Base-by-base conservation (phyloP, 2,329 filamentous ascomycete genomes). In the Aspergillus bombycis region DNA sequence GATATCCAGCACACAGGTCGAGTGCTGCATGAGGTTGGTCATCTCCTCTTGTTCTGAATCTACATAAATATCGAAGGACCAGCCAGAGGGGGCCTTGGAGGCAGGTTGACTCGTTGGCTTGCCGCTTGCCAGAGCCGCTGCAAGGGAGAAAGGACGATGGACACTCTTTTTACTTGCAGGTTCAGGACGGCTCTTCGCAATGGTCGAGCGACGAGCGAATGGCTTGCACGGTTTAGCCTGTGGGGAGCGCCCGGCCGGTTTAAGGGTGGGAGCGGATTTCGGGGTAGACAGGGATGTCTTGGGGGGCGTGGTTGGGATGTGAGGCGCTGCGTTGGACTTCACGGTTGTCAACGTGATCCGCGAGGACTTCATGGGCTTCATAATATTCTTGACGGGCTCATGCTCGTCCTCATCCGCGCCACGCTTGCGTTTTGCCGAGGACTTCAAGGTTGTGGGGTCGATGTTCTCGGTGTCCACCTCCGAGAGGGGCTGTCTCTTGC, bases 41-140 rank as follows among this genome's bases (percentile, higher is more conserved):
- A 95, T 91, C 75, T 96, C 90, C 74, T 97, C 91, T 75, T 97
- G 92, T 9, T 91, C 87, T 0, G 92, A 93, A 77, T 99, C 94
- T 75, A 97, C 92, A 75, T 97, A 90, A 72, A 99, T 98, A 63
- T 94, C 91, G 75, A 99, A 98, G 82, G 91, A 91, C 94, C 93
- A 97, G 63, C 72, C 73, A 0, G 71, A 66, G 12, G 74, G 74
- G 9, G 77, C 75, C 63, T 84, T 85, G 26, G 84, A 81, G 7
- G 79, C 83, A 80, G 62, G 85, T 85, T 38, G 58, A 50, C 48
- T 68, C 46, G 70, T 69, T 19, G 68, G 87, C 84, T 74, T 90
- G 86, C 70, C 84, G 77, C 59, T 85, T 82, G 26, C 82, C 21
- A 75, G 86, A 4, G 93, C 94, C 28, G 92, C 91, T 74, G 95